Percentiles rank a stretch among this genome's conserved stretches.
phyloP scores from a whole-genome alignment of 2,329 filamentous ascomycete genomes.

The Microdochium nivale region DNA sequence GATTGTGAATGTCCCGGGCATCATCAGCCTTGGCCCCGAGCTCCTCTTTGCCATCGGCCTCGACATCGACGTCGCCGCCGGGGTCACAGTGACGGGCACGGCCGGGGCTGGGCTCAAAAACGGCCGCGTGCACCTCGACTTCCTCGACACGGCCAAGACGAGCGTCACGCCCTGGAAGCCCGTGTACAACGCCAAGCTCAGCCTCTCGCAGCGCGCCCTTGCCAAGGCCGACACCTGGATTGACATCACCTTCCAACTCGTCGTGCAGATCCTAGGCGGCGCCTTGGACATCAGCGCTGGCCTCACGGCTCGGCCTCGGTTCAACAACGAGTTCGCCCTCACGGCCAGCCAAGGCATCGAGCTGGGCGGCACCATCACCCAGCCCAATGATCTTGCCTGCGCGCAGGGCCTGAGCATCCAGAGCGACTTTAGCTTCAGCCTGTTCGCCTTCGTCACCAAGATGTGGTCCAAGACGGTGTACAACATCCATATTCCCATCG shows the following conservation, averaged over 20 bases:
- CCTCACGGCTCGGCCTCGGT: constrained; percentile 14
- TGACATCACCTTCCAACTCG: constrained; percentile 11
- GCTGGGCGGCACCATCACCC: not conserved
- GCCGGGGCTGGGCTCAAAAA: constrained; percentile 10
- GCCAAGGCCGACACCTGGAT: constrained; percentile 14
- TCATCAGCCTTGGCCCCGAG: constrained; percentile 5
- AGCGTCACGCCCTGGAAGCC: constrained; percentile 16
- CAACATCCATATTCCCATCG: constrained; percentile 14
- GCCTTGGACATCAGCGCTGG: constrained; percentile 16
- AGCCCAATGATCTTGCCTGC: constrained; percentile 6
- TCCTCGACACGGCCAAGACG: constrained; percentile 18
- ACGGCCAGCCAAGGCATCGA: constrained; percentile 9
- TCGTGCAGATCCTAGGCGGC: constrained; percentile 13
- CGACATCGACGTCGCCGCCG: constrained; percentile 5
- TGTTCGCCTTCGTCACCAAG: constrained; percentile 15
- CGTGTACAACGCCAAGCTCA: constrained; percentile 20
- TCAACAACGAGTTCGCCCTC: constrained; percentile 14
- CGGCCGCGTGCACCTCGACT: constrained; percentile 18
- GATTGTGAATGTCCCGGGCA: constrained; percentile 6
- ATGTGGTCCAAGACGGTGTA: constrained; percentile 16
- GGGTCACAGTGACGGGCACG: constrained; percentile 8
- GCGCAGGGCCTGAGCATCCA: constrained; percentile 13
- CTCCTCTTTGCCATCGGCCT: constrained; percentile 8
- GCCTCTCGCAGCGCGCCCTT: constrained; percentile 11
- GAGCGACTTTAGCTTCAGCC: constrained; percentile 16